Base-by-base conservation (phyloP, 1,284 basidiomycete species). In the Polyporus tsugae region DNA sequence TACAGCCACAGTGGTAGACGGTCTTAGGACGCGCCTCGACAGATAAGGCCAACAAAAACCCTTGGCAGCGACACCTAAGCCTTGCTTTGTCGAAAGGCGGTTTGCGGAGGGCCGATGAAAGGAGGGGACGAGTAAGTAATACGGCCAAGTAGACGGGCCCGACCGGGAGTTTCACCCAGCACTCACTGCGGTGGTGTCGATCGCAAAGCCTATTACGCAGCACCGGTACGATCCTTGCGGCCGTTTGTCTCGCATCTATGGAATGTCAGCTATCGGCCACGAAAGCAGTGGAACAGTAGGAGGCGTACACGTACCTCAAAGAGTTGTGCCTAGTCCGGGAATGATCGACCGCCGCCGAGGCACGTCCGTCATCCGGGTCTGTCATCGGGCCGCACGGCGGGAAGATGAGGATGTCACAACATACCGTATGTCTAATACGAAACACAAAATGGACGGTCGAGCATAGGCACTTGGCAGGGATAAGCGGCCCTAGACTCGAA, bases 151-250 rank as follows among this genome's bases (percentile, higher is more conserved):
- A 46, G 44, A 46, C n/a, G 44, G n/a, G 15, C 19, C 44, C 19
- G 29, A 29, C 44, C n/a, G 44, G 44, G 6, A 22, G 19, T 46
- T 46, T n/a, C 9, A n/a, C 44, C n/a, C 44, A 46, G 44, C 44
- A 22, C 7, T n/a, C n/a, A n/a, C n/a, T 46, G 44, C 44, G n/a
- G 15, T 19, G 29, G 29, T n/a, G 44, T 46, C 6, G 44, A 25
- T 49, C 46, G 46, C 13, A 49, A 49, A 49, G 46, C 46, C 46
- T 11, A 22, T 49, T 49, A 49, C 46, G 46, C 22, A 49, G 46
- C 44, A 22, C 44, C 44, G 29, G 29, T 29, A 29, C 2, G 29
- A 13, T 39, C 39, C 39, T 13, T 39, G 39, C 39, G 39, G 39
- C 39, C 39, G 39, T 39, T 10, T 39, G 39, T 39, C 39, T 39